These are phyloP conservation scores for Pachysandra terminalis DNA, from an alignment of 164 flowering plant genomes.

Conservation along the genomic window DNA sequence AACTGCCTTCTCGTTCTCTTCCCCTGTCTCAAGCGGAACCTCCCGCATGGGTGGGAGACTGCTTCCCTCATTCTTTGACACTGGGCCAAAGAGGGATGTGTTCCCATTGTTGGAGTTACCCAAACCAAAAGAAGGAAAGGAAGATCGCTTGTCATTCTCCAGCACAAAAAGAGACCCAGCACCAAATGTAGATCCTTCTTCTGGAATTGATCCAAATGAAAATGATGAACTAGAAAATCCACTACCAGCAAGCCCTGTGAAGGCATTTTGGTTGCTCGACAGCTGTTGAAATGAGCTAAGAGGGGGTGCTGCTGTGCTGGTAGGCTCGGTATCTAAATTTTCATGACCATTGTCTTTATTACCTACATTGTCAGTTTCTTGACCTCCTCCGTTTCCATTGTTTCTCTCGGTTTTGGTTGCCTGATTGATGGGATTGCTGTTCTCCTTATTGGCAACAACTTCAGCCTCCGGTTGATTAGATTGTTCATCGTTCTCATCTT, in stretches of 20 bases:
- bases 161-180: constrained; percentile 36
- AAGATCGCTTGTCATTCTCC: constrained; percentile 36
- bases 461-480: constrained; percentile 29
- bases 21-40: constrained; percentile 86
- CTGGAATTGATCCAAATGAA: constrained; percentile 63
- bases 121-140: constrained; percentile 37
- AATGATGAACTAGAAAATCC: constrained; percentile 77
- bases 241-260: constrained; percentile 82
- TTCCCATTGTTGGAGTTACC: constrained; percentile 58
- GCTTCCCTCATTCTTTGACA: constrained; percentile 51
- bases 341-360: constrained; percentile 25
- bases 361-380: constrained; percentile 10
- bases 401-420: constrained; percentile 11
- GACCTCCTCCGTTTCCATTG: not conserved
- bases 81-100: constrained; percentile 50
- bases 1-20: constrained; percentile 78
- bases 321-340: constrained; percentile 24
- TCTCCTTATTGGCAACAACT: constrained; percentile 26
- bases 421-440: constrained; percentile 11
- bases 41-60: constrained; percentile 54
- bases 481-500: constrained; percentile 23
- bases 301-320: constrained; percentile 31
- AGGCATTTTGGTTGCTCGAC: constrained; percentile 90
- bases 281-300: constrained; percentile 79
- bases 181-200: constrained; percentile 45